These are phyloP conservation scores for Diaporthe aspalathi DNA, from an alignment of 2,329 filamentous ascomycete genomes.

Conservation along the genomic window DNA sequence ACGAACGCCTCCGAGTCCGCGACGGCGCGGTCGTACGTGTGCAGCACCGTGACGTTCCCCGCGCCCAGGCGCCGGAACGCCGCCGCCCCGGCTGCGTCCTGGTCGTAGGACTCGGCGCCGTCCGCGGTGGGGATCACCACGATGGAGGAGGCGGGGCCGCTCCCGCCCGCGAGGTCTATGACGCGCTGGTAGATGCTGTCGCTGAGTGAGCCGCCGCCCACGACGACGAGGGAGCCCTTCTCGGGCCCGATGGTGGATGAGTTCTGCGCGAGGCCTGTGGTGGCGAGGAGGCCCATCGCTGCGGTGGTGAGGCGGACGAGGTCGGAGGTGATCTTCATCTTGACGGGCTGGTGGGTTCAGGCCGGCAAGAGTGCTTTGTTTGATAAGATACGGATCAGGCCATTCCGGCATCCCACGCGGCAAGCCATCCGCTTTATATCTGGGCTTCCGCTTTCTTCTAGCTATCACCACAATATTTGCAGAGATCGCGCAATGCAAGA, in stretches of 20 bases:
- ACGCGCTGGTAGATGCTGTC: constrained; percentile 48
- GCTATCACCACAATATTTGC: constrained; percentile 16
- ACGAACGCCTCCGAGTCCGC: constrained; percentile 49
- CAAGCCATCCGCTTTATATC: background rate
- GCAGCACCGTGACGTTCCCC: constrained; percentile 46
- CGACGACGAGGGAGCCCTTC: constrained; percentile 47
- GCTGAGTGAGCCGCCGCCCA: constrained; percentile 47
- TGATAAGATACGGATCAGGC: background rate
- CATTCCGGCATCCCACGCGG: background rate
- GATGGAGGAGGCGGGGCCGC: constrained; percentile 43
- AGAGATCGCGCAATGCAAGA: constrained; percentile 20
- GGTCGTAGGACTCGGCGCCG: constrained; percentile 45
- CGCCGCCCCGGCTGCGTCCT: constrained; percentile 44
- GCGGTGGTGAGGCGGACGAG: background rate
- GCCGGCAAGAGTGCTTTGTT: background rate
- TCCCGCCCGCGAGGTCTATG: constrained; percentile 46
- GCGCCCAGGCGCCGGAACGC: constrained; percentile 47
- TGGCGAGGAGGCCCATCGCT: constrained; percentile 22
- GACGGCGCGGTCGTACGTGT: constrained; percentile 47
- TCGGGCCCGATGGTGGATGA: constrained; percentile 43
- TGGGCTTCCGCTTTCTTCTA: too few species aligned
- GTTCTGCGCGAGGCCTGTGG: background rate
- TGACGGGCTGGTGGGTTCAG: background rate
- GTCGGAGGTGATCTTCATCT: constrained; percentile 12
- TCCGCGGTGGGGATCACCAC: constrained; percentile 49